Conservation (phyloP, 805 yeast genomes). For the Spathaspora girioi region DNA sequence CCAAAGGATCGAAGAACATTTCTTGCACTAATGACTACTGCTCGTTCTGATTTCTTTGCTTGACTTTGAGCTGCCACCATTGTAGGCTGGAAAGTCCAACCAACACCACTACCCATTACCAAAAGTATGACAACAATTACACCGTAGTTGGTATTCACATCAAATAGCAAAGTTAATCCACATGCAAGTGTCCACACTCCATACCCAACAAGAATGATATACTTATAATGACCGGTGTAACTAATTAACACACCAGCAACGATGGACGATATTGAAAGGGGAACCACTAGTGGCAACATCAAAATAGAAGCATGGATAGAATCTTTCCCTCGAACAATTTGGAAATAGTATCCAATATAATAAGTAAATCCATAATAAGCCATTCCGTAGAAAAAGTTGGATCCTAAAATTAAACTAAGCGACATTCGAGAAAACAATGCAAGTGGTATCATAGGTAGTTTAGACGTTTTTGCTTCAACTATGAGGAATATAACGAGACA, state of each 20-base stretch:
- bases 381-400: conserved; percentile 26
- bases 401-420: conserved; percentile 38
- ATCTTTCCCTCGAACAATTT: conserved; percentile 24
- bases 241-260: conserved; percentile 30
- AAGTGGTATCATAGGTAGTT: conserved; percentile 45
- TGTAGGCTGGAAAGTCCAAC: conserved; percentile 35
- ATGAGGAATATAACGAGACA: conserved; percentile 29
- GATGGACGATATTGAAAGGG: conserved; percentile 30
- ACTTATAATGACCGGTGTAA: conserved; percentile 25
- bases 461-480: conserved; percentile 40
- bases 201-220: conserved; percentile 23
- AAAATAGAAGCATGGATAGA: conserved; percentile 32
- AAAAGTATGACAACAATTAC: conserved; percentile 31
- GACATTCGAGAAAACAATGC: conserved; percentile 33
- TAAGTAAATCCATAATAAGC: conserved; percentile 32
- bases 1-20: conserved; percentile 58
- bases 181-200: conserved; percentile 39
- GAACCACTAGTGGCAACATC: conserved; percentile 28
- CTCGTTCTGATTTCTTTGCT: conserved; percentile 47
- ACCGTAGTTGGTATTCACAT: conserved; percentile 16
- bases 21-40: conserved; percentile 55
- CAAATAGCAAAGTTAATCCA: conserved; percentile 33
- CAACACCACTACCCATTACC: conserved; percentile 31
- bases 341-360: conserved; percentile 23
- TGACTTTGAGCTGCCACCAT: conserved; percentile 45